A percentile compares a stretch with the other conserved stretches of the same genome.
Conservation (phyloP, 345 rosid species). For the Populus ilicifolia region DNA sequence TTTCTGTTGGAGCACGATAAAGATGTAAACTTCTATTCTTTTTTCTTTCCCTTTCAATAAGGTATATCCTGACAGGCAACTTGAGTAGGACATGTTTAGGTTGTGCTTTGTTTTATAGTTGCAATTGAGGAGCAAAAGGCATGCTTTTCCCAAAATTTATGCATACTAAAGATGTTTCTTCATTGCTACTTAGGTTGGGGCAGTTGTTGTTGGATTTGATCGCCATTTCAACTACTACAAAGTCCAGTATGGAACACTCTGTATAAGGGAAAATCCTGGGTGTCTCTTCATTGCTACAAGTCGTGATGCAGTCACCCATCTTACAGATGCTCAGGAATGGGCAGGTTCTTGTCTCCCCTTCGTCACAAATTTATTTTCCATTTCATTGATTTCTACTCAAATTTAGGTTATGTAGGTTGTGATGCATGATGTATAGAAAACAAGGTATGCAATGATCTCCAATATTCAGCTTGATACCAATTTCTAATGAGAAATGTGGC, state of each 20-base stretch:
- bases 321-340: slow-evolving; percentile 39
- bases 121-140: not conserved
- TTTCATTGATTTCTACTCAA: not conserved
- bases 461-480: not conserved
- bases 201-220: slow-evolving; percentile 37
- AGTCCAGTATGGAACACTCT: slow-evolving; percentile 36
- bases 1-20: slow-evolving; percentile 32
- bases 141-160: not conserved
- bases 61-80: not conserved
- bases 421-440: not conserved
- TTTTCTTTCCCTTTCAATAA: not conserved
- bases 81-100: not conserved
- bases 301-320: slow-evolving; percentile 35
- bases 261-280: slow-evolving; percentile 34
- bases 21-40: slow-evolving; percentile 12
- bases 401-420: not conserved
- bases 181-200: slow-evolving; percentile 22
- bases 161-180: slow-evolving; percentile 1
- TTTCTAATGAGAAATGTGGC: not conserved
- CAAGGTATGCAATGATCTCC: not conserved
- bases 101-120: not conserved
- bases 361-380: not conserved
- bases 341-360: slow-evolving; percentile 28
- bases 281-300: slow-evolving; percentile 36
- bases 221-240: slow-evolving; percentile 34